phyloP scores from a whole-genome alignment of 2,329 filamentous ascomycete species.

The Coniochaeta prunicola region DNA sequence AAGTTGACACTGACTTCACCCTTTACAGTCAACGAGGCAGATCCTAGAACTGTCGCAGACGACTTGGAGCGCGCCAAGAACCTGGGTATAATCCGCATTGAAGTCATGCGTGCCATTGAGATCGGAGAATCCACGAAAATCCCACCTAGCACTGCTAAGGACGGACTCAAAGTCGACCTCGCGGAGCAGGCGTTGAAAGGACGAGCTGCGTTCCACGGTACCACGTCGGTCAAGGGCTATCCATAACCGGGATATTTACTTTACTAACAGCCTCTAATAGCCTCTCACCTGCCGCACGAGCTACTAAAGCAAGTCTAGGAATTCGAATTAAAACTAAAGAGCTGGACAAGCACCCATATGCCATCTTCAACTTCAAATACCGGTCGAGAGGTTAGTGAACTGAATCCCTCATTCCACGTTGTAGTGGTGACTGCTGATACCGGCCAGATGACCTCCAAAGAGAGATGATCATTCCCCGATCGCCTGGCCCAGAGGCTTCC shows the following conservation, averaged over 20 bases:
- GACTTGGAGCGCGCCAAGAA: background rate
- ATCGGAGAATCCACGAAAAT: background rate
- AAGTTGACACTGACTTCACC: background rate
- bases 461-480: background rate
- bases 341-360: background rate
- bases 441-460: background rate
- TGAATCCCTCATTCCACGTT: background rate
- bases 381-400: background rate
- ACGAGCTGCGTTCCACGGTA: background rate
- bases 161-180: background rate
- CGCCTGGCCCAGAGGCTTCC: background rate
- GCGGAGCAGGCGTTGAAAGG: background rate
- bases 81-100: background rate
- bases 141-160: background rate
- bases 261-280: background rate
- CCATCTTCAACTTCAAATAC: slow-evolving; percentile 2
- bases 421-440: background rate
- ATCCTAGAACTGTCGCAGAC: background rate
- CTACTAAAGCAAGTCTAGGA: background rate
- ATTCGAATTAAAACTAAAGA: background rate
- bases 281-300: background rate
- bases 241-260: background rate
- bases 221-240: background rate
- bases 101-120: background rate
- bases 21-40: background rate